These are phyloP conservation scores for Epichloe uncinata DNA, from an alignment of 2,329 filamentous ascomycete genomes.

Conservation along the genomic window DNA sequence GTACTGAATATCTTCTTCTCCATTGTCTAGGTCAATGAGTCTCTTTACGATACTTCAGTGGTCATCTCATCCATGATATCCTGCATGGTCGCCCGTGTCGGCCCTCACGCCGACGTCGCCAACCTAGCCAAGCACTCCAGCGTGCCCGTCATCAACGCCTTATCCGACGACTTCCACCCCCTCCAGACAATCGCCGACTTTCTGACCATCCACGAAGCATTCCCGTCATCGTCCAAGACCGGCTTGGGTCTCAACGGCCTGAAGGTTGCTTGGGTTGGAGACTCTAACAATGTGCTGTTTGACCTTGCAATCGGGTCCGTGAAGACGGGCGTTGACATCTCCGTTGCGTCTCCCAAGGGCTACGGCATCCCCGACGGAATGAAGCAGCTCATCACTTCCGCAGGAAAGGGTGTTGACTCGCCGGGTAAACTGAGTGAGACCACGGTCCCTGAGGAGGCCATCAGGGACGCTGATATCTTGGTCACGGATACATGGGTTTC, in stretches of 20 bases:
- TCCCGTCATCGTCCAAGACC: conserved; percentile 36
- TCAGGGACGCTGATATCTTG: conserved; percentile 75
- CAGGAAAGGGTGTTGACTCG: conserved; percentile 41
- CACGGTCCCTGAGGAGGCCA: conserved; percentile 66
- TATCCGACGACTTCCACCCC: conserved; percentile 81
- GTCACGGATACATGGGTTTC: conserved; percentile 98
- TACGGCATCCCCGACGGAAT: conserved; percentile 72
- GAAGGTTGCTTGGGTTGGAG: conserved; percentile 92
- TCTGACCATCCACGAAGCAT: conserved; percentile 73
- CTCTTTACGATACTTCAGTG: conserved; percentile 78
- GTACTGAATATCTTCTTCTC: neutral
- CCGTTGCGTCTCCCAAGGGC: conserved; percentile 74
- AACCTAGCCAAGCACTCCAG: conserved; percentile 57
- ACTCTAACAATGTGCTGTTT: conserved; percentile 94
- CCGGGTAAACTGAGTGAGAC: conserved; percentile 63
- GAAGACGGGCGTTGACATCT: conserved; percentile 76
- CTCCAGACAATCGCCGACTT: conserved; percentile 92
- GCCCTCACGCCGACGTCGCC: conserved; percentile 61
- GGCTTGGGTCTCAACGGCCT: conserved; percentile 62
- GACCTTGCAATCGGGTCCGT: conserved; percentile 79
- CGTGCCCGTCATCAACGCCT: conserved; percentile 74
- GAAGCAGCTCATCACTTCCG: conserved; percentile 54
- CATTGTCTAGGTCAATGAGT: conserved; percentile 65
- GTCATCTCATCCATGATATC: conserved; percentile 93
- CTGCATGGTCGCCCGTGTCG: conserved; percentile 69